These are phyloP conservation scores for Leccinum subrobustum DNA, from an alignment of 1,284 basidiomycete species.

Conservation along the genomic window DNA sequence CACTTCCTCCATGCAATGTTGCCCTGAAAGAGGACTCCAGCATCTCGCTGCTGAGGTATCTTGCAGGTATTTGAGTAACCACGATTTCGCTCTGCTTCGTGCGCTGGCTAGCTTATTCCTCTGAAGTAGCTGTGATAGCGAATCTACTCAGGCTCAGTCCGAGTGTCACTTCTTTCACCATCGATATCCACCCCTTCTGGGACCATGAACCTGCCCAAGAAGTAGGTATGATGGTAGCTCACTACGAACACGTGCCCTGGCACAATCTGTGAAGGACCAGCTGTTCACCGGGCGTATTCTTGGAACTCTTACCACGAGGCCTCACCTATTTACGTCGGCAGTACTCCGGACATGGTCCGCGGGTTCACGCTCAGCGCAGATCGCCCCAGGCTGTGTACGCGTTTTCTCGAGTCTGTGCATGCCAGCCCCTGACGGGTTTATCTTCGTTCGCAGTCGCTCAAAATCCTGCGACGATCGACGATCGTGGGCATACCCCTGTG, in stretches of 20 bases:
- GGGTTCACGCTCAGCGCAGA: slow-evolving; percentile 5
- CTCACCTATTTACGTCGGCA: slow-evolving; percentile 5
- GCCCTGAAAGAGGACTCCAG: slow-evolving; percentile 2
- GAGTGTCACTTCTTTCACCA: slow-evolving; percentile 16
- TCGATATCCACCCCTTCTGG: slow-evolving; percentile 2
- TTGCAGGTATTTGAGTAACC: slow-evolving; percentile 10
- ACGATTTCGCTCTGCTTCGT: slow-evolving; percentile 8
- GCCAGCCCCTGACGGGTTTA: slow-evolving; percentile 12
- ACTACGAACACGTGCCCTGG: slow-evolving; percentile 6
- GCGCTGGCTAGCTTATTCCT: slow-evolving; percentile 3
- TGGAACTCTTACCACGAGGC: background rate
- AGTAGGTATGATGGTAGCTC: slow-evolving; percentile 15
- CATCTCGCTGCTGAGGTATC: slow-evolving; percentile 14
- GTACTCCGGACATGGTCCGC: slow-evolving; percentile 7
- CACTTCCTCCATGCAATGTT: background rate
- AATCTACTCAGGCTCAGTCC: slow-evolving; percentile 16
- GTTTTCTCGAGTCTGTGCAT: slow-evolving; percentile 1
- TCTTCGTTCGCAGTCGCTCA: slow-evolving; percentile 6
- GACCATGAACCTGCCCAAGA: background rate
- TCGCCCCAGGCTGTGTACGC: background rate
- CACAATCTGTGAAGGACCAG: slow-evolving; percentile 12
- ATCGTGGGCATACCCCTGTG: slow-evolving; percentile 1
- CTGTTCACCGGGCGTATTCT: slow-evolving; percentile 3
- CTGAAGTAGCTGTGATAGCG: slow-evolving; percentile 6
- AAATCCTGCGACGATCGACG: background rate